Conservation (phyloP, 495 filamentous ascomycete genomes). For the Xylaria grammica region DNA sequence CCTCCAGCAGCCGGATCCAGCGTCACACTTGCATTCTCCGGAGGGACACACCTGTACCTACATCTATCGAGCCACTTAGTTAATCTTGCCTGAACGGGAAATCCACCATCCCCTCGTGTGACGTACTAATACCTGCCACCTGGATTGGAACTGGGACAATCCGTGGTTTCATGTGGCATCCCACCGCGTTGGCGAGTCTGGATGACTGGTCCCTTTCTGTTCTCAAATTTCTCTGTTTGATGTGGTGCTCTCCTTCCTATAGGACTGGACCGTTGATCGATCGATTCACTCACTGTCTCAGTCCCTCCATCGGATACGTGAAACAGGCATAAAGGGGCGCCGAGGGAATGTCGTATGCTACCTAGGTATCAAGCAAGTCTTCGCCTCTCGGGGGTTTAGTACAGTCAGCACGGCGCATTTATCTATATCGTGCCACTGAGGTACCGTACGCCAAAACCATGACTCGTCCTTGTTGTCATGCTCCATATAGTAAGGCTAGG, state of each 20-base stretch:
- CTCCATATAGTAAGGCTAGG: neutral
- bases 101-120: slow-evolving; percentile 13
- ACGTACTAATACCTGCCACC: slow-evolving; percentile 2
- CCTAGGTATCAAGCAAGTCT: neutral
- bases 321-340: neutral
- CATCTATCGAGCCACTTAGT: neutral
- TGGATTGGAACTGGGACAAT: slow-evolving; percentile 4
- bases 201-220: neutral
- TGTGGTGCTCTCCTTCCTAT: neutral
- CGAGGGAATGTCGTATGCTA: neutral
- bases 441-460: neutral
- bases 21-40: no score
- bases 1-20: no score
- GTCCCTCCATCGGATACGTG: neutral
- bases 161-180: slow-evolving; percentile 18
- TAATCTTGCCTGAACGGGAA: neutral
- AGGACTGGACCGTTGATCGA: no score
- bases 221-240: neutral
- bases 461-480: neutral
- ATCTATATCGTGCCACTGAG: neutral
- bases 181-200: neutral
- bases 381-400: neutral
- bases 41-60: no score
- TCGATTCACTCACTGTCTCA: neutral
- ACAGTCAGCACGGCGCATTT: slow-evolving; percentile 11